A percentile compares a stretch with the other conserved stretches of the same genome.
These are phyloP conservation scores for Endogone sp. DNA, from an alignment of 192 early-diverging fungal species.

Conservation along the genomic window DNA sequence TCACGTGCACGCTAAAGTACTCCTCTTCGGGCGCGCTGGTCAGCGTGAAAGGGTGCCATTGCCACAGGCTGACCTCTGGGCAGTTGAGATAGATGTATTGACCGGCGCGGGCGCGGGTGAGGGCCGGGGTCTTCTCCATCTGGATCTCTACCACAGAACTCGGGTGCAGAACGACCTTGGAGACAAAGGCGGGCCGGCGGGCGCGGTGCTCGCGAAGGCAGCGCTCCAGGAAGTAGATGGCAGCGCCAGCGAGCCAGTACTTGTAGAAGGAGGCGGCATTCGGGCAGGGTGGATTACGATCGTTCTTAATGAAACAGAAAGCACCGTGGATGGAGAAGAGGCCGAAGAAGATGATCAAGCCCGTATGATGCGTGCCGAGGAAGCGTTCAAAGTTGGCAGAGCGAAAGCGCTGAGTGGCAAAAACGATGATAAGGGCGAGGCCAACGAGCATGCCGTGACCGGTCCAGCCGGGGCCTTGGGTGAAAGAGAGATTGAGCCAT, in stretches of 20 bases:
- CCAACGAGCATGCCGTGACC: slow-evolving; percentile 64
- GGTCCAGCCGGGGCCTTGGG: slow-evolving; percentile 54
- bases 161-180: slow-evolving; percentile 72
- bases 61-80: slow-evolving; percentile 62
- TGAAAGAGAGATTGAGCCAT: slow-evolving; percentile 33
- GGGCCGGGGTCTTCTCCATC: slow-evolving; percentile 48
- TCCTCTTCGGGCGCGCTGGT: too few species aligned
- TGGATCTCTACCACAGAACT: slow-evolving; percentile 70
- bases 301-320: slow-evolving; percentile 45
- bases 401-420: slow-evolving; percentile 52
- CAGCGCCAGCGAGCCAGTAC: slow-evolving; percentile 49
- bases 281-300: slow-evolving; percentile 36
- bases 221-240: slow-evolving; percentile 61
- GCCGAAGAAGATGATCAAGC: slow-evolving; percentile 63
- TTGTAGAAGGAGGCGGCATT: slow-evolving; percentile 51
- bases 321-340: slow-evolving; percentile 67
- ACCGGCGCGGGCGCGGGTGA: slow-evolving; percentile 57
- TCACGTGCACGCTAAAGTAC: too few species aligned
- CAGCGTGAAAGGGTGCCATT: slow-evolving; percentile 84
- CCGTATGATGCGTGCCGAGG: slow-evolving; percentile 78
- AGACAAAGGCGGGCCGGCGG: slow-evolving; percentile 51
- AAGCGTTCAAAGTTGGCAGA: slow-evolving; percentile 67
- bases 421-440: slow-evolving; percentile 53
- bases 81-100: slow-evolving; percentile 75
- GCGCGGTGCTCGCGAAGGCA: slow-evolving; percentile 58